Evolutionary conservation across 768 basidiomycete species (phyloP).

Genomic region (Hydnum rufescens): DNA sequence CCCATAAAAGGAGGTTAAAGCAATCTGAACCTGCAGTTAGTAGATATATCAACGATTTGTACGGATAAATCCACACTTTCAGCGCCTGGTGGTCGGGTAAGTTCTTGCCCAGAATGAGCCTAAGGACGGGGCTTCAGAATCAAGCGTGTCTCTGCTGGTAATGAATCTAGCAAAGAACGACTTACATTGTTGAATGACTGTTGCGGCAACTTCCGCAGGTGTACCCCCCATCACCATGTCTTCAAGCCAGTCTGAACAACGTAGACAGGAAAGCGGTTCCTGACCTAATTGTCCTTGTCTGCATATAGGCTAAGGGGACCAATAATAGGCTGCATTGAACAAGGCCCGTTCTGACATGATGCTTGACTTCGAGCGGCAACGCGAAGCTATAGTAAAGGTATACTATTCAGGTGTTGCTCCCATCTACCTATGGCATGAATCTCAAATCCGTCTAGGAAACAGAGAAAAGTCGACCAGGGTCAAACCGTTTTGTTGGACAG

Average conservation of each 20-base stretch:
- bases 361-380: conserved; percentile 67
- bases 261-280: conserved; percentile 25
- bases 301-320: not conserved
- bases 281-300: not conserved
- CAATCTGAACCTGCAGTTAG: conserved; percentile 43
- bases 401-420: not conserved
- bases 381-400: conserved; percentile 47
- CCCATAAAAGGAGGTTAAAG: conserved; percentile 81
- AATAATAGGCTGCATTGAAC: conserved; percentile 43
- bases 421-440: not conserved
- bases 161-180: not conserved
- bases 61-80: conserved; percentile 5
- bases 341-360: conserved; percentile 47
- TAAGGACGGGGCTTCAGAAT: not conserved
- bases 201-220: not conserved
- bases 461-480: conserved; percentile 71
- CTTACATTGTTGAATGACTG: not conserved
- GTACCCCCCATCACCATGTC: conserved; percentile 5
- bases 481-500: conserved; percentile 81
- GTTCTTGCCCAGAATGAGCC: conserved; percentile 9
- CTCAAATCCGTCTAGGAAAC: conserved; percentile 33
- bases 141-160: not conserved
- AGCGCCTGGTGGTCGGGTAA: conserved; percentile 6
- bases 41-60: too few species aligned
- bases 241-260: conserved; percentile 58